A percentile compares a stretch with the other conserved stretches of the same genome.
Conservation (phyloP, 345 rosid genomes). For the Rhodomyrtus tomentosa region DNA sequence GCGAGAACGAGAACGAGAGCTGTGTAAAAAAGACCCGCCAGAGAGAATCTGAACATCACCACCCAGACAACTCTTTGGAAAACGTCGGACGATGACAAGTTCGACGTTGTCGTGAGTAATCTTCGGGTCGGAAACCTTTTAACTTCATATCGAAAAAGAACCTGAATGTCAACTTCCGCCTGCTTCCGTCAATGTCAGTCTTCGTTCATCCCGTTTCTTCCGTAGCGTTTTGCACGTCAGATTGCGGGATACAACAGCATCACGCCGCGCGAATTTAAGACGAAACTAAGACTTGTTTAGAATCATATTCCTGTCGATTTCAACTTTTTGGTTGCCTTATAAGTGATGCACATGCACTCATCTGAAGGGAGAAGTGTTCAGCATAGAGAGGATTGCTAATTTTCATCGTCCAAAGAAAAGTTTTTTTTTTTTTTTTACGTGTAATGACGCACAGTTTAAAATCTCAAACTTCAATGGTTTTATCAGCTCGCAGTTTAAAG, state of each 20-base stretch:
- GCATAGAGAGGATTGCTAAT: not conserved
- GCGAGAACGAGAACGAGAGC: not conserved
- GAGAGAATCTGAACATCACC: not conserved
- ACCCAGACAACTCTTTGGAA: not conserved
- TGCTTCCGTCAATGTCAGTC: not conserved
- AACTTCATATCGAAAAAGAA: not conserved
- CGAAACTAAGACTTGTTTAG: not conserved
- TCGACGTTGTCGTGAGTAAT: not conserved
- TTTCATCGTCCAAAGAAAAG: not conserved
- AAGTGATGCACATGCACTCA: not conserved
- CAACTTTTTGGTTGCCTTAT: not conserved
- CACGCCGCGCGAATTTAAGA: not conserved
- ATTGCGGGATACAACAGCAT: not conserved
- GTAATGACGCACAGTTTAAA: fast-evolving
- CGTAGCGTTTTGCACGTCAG: not conserved
- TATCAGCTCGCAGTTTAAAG: fast-evolving
- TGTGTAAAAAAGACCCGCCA: not conserved
- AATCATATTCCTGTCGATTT: not conserved
- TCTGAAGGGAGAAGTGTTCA: not conserved
- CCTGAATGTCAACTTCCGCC: not conserved
- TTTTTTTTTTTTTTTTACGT: not conserved
- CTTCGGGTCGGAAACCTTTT: not conserved
- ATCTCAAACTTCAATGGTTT: not conserved
- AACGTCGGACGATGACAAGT: not conserved
- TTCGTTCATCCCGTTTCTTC: not conserved